These are phyloP conservation scores for Bothia castanella DNA, from an alignment of 1,284 basidiomycete species.

Conservation along the genomic window DNA sequence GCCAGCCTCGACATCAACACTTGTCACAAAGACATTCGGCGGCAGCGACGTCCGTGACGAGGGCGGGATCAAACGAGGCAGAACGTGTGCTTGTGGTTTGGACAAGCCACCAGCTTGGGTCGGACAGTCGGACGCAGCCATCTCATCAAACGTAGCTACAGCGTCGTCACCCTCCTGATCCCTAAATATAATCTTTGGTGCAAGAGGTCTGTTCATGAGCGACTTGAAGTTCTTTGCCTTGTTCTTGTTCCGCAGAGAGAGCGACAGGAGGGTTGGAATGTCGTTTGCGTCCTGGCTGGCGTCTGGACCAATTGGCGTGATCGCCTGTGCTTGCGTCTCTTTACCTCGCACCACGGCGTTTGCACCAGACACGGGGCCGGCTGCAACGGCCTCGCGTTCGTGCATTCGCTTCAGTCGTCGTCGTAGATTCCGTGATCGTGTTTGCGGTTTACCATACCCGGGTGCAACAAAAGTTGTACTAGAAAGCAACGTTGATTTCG, in stretches of 20 bases:
- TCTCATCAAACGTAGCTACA: not conserved
- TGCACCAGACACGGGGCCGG: conserved; percentile 24
- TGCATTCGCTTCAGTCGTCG: conserved; percentile 49
- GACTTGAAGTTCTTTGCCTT: conserved; percentile 66
- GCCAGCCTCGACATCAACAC: conserved; percentile 33
- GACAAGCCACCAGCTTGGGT: not conserved
- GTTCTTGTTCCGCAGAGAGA: conserved; percentile 67
- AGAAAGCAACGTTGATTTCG: not conserved
- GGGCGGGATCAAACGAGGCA: conserved; percentile 55
- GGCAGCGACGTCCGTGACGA: conserved; percentile 35
- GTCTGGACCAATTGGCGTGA: not conserved
- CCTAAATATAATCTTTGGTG: conserved; percentile 58
- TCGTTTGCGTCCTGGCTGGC: not conserved
- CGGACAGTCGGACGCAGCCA: not conserved
- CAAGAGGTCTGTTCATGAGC: conserved; percentile 44
- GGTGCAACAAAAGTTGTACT: conserved; percentile 45
- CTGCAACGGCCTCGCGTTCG: conserved; percentile 25
- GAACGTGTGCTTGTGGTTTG: not conserved
- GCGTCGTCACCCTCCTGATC: conserved; percentile 24
- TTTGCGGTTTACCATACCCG: conserved; percentile 62
- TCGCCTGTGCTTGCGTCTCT: conserved; percentile 17
- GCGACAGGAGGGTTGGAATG: conserved; percentile 20
- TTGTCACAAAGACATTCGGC: conserved; percentile 33
- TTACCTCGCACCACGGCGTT: conserved; percentile 33
- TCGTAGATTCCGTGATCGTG: conserved; percentile 62